Conservation (phyloP, 495 filamentous ascomycete genomes). For the Penicillium nucicola region DNA sequence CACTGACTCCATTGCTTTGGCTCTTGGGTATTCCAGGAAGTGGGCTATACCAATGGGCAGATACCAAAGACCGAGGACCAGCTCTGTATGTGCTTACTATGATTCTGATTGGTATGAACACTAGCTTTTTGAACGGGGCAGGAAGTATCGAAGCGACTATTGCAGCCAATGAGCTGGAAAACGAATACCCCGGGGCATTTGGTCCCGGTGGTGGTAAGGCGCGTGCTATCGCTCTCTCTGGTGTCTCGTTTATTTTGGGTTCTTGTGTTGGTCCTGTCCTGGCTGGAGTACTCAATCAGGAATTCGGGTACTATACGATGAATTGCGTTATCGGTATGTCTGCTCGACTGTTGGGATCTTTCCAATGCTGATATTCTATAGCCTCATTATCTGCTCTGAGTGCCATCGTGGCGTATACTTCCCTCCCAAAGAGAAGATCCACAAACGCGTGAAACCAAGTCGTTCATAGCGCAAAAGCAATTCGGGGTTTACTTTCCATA, state of each 20-base stretch:
- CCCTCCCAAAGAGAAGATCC: too few relatives aligned
- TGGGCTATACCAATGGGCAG: not conserved
- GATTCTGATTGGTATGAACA: constrained; percentile 13
- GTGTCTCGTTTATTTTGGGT: constrained; percentile 34
- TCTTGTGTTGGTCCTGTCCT: constrained; percentile 34
- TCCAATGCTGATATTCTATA: too few relatives aligned
- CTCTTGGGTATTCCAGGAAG: constrained; percentile 7
- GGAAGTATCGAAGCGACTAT: constrained; percentile 19
- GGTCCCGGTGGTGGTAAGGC: constrained; percentile 37
- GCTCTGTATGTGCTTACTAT: constrained; percentile 14
- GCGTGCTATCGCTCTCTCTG: constrained; percentile 33
- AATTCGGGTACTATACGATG: constrained; percentile 32
- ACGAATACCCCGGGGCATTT: constrained; percentile 26
- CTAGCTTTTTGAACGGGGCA: not conserved
- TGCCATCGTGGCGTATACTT: too few relatives aligned
- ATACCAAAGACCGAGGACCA: too few relatives aligned
- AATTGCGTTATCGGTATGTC: constrained; percentile 30
- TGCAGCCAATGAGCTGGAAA: constrained; percentile 9
- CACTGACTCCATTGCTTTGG: constrained; percentile 4
- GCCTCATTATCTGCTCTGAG: too few relatives aligned
- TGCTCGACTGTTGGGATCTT: not conserved
- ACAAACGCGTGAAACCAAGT: too few relatives aligned
- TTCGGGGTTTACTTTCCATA: too few relatives aligned
- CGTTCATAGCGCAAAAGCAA: too few relatives aligned
- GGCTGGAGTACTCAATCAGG: constrained; percentile 28